Evolutionary conservation across 176 grass and related monocot genomes (phyloP), one percentile per base, ranked within the genome.

Genomic region (Aechmea fasciata): DNA sequence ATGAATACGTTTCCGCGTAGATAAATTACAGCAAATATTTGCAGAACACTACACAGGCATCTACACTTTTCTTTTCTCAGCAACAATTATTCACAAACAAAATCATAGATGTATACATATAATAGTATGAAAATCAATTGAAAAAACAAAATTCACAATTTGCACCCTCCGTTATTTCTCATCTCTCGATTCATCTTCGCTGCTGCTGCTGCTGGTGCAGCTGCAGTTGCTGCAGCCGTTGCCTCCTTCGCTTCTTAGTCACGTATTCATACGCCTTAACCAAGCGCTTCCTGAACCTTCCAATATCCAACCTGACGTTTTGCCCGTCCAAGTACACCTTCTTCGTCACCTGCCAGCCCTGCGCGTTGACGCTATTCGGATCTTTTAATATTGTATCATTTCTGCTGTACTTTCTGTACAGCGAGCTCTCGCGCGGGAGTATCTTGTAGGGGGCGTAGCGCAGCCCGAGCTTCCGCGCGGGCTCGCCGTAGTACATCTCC

Each of bases 331-430:
- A 77, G 76, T 94, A 94, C 1, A 94, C 81, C 74, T 69, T 89
- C 78, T 94, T 90, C 47, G 83, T 94, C 26, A 83, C 79, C 73
- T 90, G 78, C 90, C 90, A 96, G 0, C 87, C 91, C 72, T 75
- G 82, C 2, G 75, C 81, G 69, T 85, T 90, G 15, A 96, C 65
- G 15, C 78, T 49, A 49, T 75, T 66, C 4, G 91, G 91, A 69
- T 87, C 76, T 26, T 68, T 71, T 15, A 96, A 76, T 33, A 96
- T 81, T 0, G 82, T 59, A 77, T 84, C 78, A 64, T 81, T 71
- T 4, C 11, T 57, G 50, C 80, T 55, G 67, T 96, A 96, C 23
- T 66, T 66, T 24, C 47, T 26, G 52, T 18, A 82, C 7, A 83
- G 68, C 55, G 87, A 87, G 79, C 91, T 96, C 75, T 96, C 91